A percentile compares a stretch with the other conserved stretches of the same genome.
Evolutionary conservation across 2,329 filamentous ascomycete species (phyloP).

Genomic region (Mariannaea sp.): DNA sequence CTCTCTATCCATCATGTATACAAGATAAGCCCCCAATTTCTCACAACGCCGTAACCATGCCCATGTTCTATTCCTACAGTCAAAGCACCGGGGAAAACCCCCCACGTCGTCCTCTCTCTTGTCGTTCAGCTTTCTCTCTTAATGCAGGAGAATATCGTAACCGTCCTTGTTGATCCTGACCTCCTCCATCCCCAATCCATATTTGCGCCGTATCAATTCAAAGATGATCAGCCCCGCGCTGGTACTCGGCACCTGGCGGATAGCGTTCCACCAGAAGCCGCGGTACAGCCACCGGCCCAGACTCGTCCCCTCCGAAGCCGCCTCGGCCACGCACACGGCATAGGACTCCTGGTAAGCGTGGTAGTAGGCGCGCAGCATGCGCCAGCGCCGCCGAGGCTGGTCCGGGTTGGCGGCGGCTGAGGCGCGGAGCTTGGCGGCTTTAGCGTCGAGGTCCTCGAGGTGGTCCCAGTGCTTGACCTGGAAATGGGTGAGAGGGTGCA

Average conservation of each 20-base stretch:
- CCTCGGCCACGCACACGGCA: slow-evolving; percentile 62
- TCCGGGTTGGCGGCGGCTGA: slow-evolving; percentile 39
- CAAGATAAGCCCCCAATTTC: neutral
- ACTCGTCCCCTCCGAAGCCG: slow-evolving; percentile 58
- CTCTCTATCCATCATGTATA: slow-evolving; percentile 15
- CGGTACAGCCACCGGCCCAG: slow-evolving; percentile 69
- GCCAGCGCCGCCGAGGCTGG: slow-evolving; percentile 47
- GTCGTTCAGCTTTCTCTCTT: slow-evolving; percentile 2
- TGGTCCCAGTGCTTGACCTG: slow-evolving; percentile 76
- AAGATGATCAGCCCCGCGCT: slow-evolving; percentile 80
- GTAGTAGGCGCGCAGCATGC: slow-evolving; percentile 69
- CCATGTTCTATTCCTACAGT: neutral
- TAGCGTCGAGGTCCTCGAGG: slow-evolving; percentile 71
- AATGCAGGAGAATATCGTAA: slow-evolving; percentile 69
- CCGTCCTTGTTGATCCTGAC: slow-evolving; percentile 70
- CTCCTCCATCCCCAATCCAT: slow-evolving; percentile 65
- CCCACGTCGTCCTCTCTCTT: neutral
- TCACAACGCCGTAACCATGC: neutral
- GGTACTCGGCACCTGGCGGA: slow-evolving; percentile 76
- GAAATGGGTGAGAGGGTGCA: slow-evolving; percentile 73
- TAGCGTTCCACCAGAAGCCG: slow-evolving; percentile 73
- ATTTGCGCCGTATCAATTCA: slow-evolving; percentile 75
- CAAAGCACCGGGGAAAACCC: too few species aligned
- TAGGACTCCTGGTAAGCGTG: slow-evolving; percentile 72
- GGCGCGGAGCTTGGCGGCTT: slow-evolving; percentile 53